Conservation (phyloP, 768 basidiomycete species). For the Mycena filopes region DNA sequence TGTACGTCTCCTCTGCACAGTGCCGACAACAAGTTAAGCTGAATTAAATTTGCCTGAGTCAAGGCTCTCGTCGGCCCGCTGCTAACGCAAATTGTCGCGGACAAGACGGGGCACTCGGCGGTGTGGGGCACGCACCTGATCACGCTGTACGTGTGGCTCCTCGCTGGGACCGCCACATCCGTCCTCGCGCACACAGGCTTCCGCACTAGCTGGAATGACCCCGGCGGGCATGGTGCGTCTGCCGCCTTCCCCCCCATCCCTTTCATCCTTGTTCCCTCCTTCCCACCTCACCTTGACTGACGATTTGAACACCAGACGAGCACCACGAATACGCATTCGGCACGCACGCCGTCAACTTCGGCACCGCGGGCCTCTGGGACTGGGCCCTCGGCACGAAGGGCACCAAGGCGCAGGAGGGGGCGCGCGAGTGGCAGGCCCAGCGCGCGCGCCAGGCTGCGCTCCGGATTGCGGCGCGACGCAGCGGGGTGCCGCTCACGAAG, state of each 20-base stretch:
- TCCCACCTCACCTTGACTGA: background rate
- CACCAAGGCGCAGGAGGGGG: background rate
- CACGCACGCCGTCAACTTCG: constrained; percentile 16
- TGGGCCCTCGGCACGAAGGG: constrained; percentile 17
- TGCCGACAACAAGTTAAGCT: too few relatives aligned
- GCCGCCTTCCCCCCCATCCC: background rate
- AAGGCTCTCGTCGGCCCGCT: constrained; percentile 16
- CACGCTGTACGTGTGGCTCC: constrained; percentile 19
- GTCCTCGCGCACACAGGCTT: constrained; percentile 24
- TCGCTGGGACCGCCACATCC: constrained; percentile 23
- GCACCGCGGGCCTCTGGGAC: constrained; percentile 22
- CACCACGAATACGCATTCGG: constrained; percentile 25
- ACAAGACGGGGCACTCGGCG: background rate
- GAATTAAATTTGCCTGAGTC: too few relatives aligned
- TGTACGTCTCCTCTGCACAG: background rate
- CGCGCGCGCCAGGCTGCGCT: constrained; percentile 1
- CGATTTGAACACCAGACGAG: background rate
- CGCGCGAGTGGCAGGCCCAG: constrained; percentile 13
- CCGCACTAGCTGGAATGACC: constrained; percentile 27
- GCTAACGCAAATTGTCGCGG: constrained; percentile 18
- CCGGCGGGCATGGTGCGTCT: constrained; percentile 15
- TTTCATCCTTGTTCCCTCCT: background rate
- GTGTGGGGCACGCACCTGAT: constrained; percentile 24
- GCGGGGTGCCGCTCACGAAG: constrained; percentile 21
- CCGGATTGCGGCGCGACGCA: constrained; percentile 6